phyloP scores from a whole-genome alignment of 768 basidiomycete species.

The Dictyophora rubrovolvata region DNA sequence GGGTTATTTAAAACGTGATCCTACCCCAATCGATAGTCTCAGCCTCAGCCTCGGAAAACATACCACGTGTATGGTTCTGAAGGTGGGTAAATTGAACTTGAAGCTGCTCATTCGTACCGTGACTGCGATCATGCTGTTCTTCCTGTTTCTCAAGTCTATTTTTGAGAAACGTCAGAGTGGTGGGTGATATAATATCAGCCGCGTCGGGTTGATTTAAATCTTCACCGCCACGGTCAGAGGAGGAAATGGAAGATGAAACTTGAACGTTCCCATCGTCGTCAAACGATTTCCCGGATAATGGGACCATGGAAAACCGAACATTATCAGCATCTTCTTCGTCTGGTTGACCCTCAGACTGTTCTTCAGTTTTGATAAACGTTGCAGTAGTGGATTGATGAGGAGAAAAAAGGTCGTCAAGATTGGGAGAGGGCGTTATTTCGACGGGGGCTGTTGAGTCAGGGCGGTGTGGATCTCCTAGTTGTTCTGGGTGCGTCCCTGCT shows the following conservation, averaged over 20 bases:
- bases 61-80: conserved; percentile 41
- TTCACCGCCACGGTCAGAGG: conserved; percentile 19
- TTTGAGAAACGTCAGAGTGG: conserved; percentile 44
- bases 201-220: conserved; percentile 16
- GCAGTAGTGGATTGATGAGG: neutral
- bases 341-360: neutral
- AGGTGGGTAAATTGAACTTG: conserved; percentile 68
- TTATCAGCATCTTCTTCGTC: conserved; percentile 22
- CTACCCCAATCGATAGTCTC: conserved; percentile 31
- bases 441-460: neutral
- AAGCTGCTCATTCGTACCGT: conserved; percentile 59
- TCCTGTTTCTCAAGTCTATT: conserved; percentile 42
- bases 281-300: conserved; percentile 25
- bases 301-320: conserved; percentile 41
- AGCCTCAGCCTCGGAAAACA: conserved; percentile 21
- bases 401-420: neutral
- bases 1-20: conserved; percentile 37
- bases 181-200: conserved; percentile 39
- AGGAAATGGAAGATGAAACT: conserved; percentile 18
- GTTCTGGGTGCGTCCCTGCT: neutral
- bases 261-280: conserved; percentile 22
- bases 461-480: neutral
- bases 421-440: neutral
- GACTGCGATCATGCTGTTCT: conserved; percentile 37
- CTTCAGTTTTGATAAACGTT: neutral